Evolutionary conservation across 139 green algal species (phyloP), one percentile per base, ranked within the genome.

Genomic region (Auxenochlorella pyrenoidosa): DNA sequence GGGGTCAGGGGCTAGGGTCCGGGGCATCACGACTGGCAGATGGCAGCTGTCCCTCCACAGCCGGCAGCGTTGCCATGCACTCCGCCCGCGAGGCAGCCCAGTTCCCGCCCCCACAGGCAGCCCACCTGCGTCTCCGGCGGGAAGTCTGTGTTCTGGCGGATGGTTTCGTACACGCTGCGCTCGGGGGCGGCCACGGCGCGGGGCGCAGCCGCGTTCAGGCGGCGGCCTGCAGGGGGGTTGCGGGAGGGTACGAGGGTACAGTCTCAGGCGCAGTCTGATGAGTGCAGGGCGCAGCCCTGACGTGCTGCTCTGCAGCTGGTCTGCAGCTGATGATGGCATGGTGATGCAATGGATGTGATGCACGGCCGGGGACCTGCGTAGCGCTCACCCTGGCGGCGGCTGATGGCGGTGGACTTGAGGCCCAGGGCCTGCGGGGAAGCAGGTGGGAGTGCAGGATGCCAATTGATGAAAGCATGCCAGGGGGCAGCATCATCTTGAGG

Each of bases 71-170:
- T n/a, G n/a, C n/a, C n/a, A n/a, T n/a, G n/a, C n/a, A n/a, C n/a
- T n/a, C n/a, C n/a, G n/a, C n/a, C n/a, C n/a, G n/a, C n/a, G n/a
- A n/a, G n/a, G n/a, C n/a, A 28, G 3, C 38, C 71, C 54, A 0
- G 15, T 36, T n/a, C 36, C 38, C 28, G 0, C 6, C 38, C 24
- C 40, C 5, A 51, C 75, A 0, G 13, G 3, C 75, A 13, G 26
- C 79, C 38, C 79, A 85, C 79, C 79, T 36, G 13, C 18, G 81
- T 86, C 43, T 86, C 81, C 34, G 81, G 81, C 6, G 81, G 81
- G 81, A 86, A 86, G 41, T 86, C 43, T 2, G 28, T 79, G 81
- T 86, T 86, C 81, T 86, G 81, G 32, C 44, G 16, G 65, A 86
- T 86, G 65, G 30, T 36, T 32, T 86, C 65, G 81, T 86, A 86